phyloP scores from a whole-genome alignment of 768 basidiomycete species.

The Tulasnella sp. region DNA sequence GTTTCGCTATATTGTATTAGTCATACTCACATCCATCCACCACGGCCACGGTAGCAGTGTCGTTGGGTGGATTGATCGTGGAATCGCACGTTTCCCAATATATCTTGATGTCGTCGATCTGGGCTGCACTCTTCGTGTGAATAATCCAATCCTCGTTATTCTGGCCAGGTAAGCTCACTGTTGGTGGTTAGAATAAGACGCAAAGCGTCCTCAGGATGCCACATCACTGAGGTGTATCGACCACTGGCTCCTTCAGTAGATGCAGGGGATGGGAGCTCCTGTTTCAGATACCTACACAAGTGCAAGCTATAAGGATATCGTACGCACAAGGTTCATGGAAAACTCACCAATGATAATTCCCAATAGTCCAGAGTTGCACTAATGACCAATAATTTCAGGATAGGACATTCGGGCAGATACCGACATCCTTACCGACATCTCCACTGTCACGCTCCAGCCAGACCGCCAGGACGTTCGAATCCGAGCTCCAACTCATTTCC shows the following conservation, averaged over 20 bases:
- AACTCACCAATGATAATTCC: slow-evolving; percentile 84
- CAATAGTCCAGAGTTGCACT: slow-evolving; percentile 91
- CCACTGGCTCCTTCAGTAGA: slow-evolving; percentile 24
- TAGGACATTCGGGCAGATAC: no score
- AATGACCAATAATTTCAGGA: slow-evolving; percentile 10
- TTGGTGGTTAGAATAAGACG: slow-evolving; percentile 54
- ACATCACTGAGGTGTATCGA: slow-evolving; percentile 59
- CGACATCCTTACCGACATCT: slow-evolving; percentile 50
- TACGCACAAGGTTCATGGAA: background rate
- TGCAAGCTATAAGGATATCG: background rate
- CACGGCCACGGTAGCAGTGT: slow-evolving; percentile 80
- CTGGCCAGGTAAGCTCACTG: slow-evolving; percentile 32
- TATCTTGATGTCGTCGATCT: slow-evolving; percentile 43
- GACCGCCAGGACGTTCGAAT: slow-evolving; percentile 70
- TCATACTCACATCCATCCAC: slow-evolving; percentile 70
- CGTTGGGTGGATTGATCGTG: slow-evolving; percentile 42
- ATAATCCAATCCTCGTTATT: background rate
- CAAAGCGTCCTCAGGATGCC: slow-evolving; percentile 77
- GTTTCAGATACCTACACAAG: slow-evolving; percentile 75
- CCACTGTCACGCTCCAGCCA: slow-evolving; percentile 62
- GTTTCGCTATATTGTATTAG: no score
- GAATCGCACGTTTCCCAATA: slow-evolving; percentile 70
- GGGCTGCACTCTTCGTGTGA: slow-evolving; percentile 27
- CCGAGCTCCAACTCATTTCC: slow-evolving; percentile 76
- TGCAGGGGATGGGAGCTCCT: slow-evolving; percentile 51